A percentile compares a stretch with the other conserved stretches of the same genome.
phyloP scores from a whole-genome alignment of 2,329 filamentous ascomycete genomes.

The Neofusicoccum umdonicola region DNA sequence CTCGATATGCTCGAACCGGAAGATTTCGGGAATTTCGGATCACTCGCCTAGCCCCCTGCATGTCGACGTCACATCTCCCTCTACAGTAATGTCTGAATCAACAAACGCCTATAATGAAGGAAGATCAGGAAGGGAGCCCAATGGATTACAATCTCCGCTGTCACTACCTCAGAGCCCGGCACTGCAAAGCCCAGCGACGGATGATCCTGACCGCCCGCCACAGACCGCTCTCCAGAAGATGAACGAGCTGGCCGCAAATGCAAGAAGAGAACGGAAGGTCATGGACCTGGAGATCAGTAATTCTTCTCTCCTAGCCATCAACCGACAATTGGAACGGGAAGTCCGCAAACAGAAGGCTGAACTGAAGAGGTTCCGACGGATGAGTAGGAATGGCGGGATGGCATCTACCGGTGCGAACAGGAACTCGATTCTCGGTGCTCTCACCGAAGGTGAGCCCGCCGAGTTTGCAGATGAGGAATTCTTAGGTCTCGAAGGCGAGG shows the following conservation, averaged over 20 bases:
- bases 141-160: slow-evolving; percentile 15
- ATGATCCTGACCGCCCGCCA: slow-evolving; percentile 20
- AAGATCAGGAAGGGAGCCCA: not conserved
- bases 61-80: slow-evolving; percentile 17
- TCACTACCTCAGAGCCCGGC: slow-evolving; percentile 57
- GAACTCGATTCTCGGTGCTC: slow-evolving; percentile 33
- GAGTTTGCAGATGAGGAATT: slow-evolving; percentile 31
- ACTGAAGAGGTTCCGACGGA: slow-evolving; percentile 77
- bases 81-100: slow-evolving; percentile 11
- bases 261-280: slow-evolving; percentile 88
- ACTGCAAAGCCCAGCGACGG: slow-evolving; percentile 41
- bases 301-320: slow-evolving; percentile 90
- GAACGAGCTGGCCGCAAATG: slow-evolving; percentile 80
- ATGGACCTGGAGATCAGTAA: slow-evolving; percentile 96
- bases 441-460: slow-evolving; percentile 28
- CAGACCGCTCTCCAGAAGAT: slow-evolving; percentile 56
- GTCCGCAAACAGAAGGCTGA: slow-evolving; percentile 89
- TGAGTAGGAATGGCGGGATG: slow-evolving; percentile 70
- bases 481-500: slow-evolving; percentile 34
- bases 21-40: slow-evolving; percentile 19
- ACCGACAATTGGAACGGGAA: slow-evolving; percentile 85
- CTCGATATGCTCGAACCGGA: slow-evolving; percentile 27
- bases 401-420: slow-evolving; percentile 45
- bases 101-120: not conserved
- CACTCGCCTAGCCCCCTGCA: slow-evolving; percentile 32